Base-by-base conservation (phyloP, 176 grass and related monocot genomes). In the Oryza australiensis region DNA sequence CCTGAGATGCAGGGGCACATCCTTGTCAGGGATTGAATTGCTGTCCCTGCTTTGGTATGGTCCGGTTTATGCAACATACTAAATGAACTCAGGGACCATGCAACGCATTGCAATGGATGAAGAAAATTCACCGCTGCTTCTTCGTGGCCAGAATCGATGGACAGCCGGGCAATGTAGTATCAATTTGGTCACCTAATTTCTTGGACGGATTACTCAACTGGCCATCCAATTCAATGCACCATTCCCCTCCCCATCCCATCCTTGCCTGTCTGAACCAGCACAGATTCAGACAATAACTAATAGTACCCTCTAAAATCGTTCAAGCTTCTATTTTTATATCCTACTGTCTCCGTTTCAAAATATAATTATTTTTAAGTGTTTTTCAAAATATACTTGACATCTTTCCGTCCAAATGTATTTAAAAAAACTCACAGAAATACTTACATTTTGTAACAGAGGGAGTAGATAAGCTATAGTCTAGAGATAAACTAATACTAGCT, bases 161-260 rank as follows among this genome's bases (percentile, higher is more conserved):
- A 62, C 83, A 73, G 73, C 51, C 29, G 20, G 22, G 51, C 51
- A 85, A 85, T 40, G 71, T 78, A 68, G 18, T 57, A 78, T 88
- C 79, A 88, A 88, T 85, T 57, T 82, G 62, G 5, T 55, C 68
- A 88, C 86, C 82, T 48, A 88, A 88, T 85, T 79, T 62, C 33
- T 67, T 45, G 78, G 73, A 18, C 79, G 38, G 79, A 68, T 64
- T 42, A 71, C 28, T 66, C 49, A 81, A 69, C 3, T 75, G 37
- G 14, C 78, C 40, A 86, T 86, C 79, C 68, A 91, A 88, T 88
- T 82, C 68, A 91, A 88, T 82, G 78, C 43, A 45, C n/a, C 46
- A 49, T 53, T 27, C 33, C 22, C 30, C 64, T 28, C 27, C 80
- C 85, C 80, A 82, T 87, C 51, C 43, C 28, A 82, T 87, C 51